phyloP scores from a whole-genome alignment of 2,329 filamentous ascomycete species.

The Colletotrichum karsti region DNA sequence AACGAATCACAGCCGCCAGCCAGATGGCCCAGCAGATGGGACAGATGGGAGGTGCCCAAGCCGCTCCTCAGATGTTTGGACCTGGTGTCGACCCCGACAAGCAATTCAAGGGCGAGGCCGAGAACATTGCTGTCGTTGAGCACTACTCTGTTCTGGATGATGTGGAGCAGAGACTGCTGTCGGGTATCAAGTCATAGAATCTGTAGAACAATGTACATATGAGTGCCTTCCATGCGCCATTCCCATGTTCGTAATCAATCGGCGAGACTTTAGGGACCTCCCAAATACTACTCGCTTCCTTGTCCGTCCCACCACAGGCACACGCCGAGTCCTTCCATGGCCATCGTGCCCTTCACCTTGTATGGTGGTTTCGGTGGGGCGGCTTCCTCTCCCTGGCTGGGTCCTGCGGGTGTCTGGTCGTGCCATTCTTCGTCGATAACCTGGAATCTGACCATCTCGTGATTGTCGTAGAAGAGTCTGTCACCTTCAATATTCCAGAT shows the following conservation, averaged over 20 bases:
- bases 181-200: slow-evolving; percentile 52
- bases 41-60: slow-evolving; percentile 73
- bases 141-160: slow-evolving; percentile 92
- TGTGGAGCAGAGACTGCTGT: slow-evolving; percentile 84
- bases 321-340: slow-evolving; percentile 67
- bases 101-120: slow-evolving; percentile 89
- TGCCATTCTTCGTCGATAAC: slow-evolving; percentile 91
- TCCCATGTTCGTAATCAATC: neutral
- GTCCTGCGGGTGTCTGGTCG: slow-evolving; percentile 81
- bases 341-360: slow-evolving; percentile 72
- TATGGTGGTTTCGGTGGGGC: slow-evolving; percentile 74
- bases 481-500: slow-evolving; percentile 82
- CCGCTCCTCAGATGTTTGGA: slow-evolving; percentile 77
- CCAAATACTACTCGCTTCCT: slow-evolving; percentile 14
- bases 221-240: neutral
- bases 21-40: slow-evolving; percentile 93
- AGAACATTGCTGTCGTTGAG: slow-evolving; percentile 95
- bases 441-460: slow-evolving; percentile 87
- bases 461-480: slow-evolving; percentile 86
- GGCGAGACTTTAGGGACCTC: neutral
- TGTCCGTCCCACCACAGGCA: slow-evolving; percentile 69
- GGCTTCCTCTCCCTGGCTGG: slow-evolving; percentile 69
- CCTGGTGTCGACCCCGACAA: slow-evolving; percentile 96
- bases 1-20: slow-evolving; percentile 74
- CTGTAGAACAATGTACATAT: slow-evolving; percentile 17